These are phyloP conservation scores for Backusella tarrabulga DNA, from an alignment of 192 early-diverging fungal genomes.

Conservation along the genomic window DNA sequence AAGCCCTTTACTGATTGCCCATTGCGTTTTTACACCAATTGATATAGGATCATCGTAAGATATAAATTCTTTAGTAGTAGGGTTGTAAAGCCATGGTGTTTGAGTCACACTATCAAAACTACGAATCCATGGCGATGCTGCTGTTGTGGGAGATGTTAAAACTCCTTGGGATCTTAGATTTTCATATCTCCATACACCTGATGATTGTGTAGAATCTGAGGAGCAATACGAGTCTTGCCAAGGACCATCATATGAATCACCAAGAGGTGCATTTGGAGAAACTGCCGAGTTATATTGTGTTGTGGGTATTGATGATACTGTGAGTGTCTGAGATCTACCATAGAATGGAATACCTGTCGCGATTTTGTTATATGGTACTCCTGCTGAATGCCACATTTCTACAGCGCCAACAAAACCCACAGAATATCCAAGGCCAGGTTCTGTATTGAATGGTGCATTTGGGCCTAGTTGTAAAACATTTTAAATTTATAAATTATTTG, in stretches of 20 bases:
- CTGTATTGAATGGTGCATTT: slow-evolving; percentile 42
- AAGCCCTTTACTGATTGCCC: slow-evolving; percentile 53
- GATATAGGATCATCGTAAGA: slow-evolving; percentile 69
- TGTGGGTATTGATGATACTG: slow-evolving; percentile 21
- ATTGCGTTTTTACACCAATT: slow-evolving; percentile 55
- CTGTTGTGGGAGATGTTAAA: slow-evolving; percentile 43
- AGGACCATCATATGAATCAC: slow-evolving; percentile 52
- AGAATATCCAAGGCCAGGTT: slow-evolving; percentile 26
- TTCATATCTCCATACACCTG: slow-evolving; percentile 64
- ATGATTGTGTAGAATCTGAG: slow-evolving; percentile 41
- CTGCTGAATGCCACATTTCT: slow-evolving; percentile 52
- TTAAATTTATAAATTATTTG: background rate
- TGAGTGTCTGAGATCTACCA: slow-evolving; percentile 43
- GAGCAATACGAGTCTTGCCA: slow-evolving; percentile 53
- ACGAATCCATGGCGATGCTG: slow-evolving; percentile 59
- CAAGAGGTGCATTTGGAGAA: slow-evolving; percentile 40
- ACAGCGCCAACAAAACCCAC: slow-evolving; percentile 48
- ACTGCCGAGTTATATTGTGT: slow-evolving; percentile 10
- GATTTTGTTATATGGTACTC: slow-evolving; percentile 59
- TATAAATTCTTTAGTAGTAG: slow-evolving; percentile 53
- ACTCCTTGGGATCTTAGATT: slow-evolving; percentile 59
- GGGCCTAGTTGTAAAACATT: slow-evolving; percentile 20
- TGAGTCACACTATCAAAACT: slow-evolving; percentile 58
- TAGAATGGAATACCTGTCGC: slow-evolving; percentile 64
- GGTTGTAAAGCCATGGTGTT: slow-evolving; percentile 76